Conservation (phyloP, 805 yeast genomes). For the Candida nitratophila region DNA sequence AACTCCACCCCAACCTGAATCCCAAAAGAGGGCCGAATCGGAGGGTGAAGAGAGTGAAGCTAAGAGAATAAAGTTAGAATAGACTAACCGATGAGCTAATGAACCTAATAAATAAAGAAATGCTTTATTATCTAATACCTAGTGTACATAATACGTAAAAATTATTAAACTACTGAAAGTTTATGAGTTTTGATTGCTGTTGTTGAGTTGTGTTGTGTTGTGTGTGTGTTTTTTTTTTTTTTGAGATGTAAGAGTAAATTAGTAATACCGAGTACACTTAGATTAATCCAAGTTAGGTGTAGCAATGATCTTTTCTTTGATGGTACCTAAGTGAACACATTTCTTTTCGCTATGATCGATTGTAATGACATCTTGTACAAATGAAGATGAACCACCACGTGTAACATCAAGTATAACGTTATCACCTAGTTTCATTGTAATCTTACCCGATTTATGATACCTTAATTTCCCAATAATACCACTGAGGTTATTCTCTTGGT, state of each 20-base stretch:
- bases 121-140: too few species aligned
- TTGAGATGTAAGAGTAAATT: too few species aligned
- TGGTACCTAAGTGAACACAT: slow-evolving; percentile 45
- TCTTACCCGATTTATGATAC: slow-evolving; percentile 76
- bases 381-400: slow-evolving; percentile 61
- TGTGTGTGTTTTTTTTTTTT: too few species aligned
- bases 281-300: slow-evolving; percentile 44
- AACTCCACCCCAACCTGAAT: neutral
- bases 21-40: neutral
- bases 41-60: slow-evolving; percentile 5
- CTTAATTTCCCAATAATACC: slow-evolving; percentile 73
- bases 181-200: too few species aligned
- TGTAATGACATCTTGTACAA: slow-evolving; percentile 65
- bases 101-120: neutral
- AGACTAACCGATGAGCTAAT: neutral
- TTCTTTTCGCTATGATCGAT: slow-evolving; percentile 30
- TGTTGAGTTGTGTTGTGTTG: too few species aligned
- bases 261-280: too few species aligned
- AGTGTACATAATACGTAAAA: neutral
- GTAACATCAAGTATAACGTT: slow-evolving; percentile 60
- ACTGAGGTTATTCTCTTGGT: slow-evolving; percentile 11
- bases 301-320: slow-evolving; percentile 49
- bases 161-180: neutral
- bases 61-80: slow-evolving; percentile 16
- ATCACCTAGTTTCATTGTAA: slow-evolving; percentile 66